A percentile compares a stretch with the other conserved stretches of the same genome.
Conservation (phyloP, 306 rosid genomes). For the Coriaria nepalensis region DNA sequence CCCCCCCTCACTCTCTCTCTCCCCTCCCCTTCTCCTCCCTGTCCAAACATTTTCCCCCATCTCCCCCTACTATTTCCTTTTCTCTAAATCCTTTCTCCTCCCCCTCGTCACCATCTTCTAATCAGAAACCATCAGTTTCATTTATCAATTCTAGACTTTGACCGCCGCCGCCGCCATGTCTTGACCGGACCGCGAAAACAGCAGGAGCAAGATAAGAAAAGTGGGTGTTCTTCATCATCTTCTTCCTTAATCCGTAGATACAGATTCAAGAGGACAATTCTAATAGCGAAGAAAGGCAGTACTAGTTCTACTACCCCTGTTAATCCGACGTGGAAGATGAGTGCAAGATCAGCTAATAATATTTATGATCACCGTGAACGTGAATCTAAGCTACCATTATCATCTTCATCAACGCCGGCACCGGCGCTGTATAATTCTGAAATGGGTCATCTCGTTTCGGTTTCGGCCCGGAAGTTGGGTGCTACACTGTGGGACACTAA, state of each 20-base stretch:
- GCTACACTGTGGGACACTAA: conserved; percentile 76
- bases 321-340: conserved; percentile 52
- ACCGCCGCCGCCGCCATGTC: conserved; percentile 24
- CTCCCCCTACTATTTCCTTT: neutral
- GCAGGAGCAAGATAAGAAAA: conserved; percentile 41
- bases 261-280: conserved; percentile 42
- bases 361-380: too few relatives aligned
- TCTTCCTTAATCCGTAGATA: conserved; percentile 31
- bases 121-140: conserved; percentile 22
- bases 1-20: conserved; percentile 3
- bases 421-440: conserved; percentile 14
- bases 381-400: too few relatives aligned
- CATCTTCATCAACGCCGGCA: neutral
- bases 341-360: neutral
- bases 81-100: neutral
- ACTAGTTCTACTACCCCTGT: conserved; percentile 53
- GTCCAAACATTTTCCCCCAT: neutral
- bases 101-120: conserved; percentile 4
- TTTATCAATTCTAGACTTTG: neutral
- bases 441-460: conserved; percentile 35
- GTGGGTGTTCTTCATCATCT: conserved; percentile 45
- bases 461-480: conserved; percentile 66
- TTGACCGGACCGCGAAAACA: conserved; percentile 16
- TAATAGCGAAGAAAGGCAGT: conserved; percentile 46
- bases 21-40: neutral